Evolutionary conservation across 1,139 yeast species (phyloP).

Genomic region (Hansenula sp.): DNA sequence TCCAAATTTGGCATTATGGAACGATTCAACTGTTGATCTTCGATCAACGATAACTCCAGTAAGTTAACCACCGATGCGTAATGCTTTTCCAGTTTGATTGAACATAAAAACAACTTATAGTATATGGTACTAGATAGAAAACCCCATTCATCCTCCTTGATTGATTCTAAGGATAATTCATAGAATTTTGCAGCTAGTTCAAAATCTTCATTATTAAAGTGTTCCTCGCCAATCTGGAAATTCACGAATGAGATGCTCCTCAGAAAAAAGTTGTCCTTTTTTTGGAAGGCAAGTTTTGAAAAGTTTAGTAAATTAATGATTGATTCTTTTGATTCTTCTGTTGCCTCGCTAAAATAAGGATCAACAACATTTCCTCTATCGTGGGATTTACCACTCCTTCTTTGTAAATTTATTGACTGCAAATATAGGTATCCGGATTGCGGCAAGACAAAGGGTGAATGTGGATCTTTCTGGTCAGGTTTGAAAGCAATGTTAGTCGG

Average conservation of each 20-base stretch:
- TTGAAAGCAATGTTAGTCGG: slow-evolving; percentile 33
- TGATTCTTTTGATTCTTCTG: slow-evolving; percentile 20
- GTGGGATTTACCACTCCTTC: slow-evolving; percentile 16
- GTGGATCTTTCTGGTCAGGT: slow-evolving; percentile 21
- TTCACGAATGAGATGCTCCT: slow-evolving; percentile 39
- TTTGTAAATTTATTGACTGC: slow-evolving; percentile 33
- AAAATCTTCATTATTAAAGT: slow-evolving; percentile 28
- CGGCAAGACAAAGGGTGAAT: slow-evolving; percentile 34
- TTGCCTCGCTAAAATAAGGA: slow-evolving; percentile 15
- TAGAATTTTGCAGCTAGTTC: slow-evolving; percentile 40
- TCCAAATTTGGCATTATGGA: background rate
- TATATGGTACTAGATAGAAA: slow-evolving; percentile 24
- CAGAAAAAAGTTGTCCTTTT: slow-evolving; percentile 28
- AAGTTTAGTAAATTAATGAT: slow-evolving; percentile 32
- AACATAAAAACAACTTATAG: slow-evolving; percentile 30
- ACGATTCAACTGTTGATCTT: slow-evolving; percentile 11
- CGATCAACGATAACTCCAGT: slow-evolving; percentile 20
- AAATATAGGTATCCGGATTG: slow-evolving; percentile 43
- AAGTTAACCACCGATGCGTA: slow-evolving; percentile 27
- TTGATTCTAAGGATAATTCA: slow-evolving; percentile 29
- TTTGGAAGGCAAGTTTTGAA: slow-evolving; percentile 31
- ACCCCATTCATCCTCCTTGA: slow-evolving; percentile 31
- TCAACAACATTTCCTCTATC: slow-evolving; percentile 19
- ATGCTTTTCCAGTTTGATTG: slow-evolving; percentile 24
- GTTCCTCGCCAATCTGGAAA: slow-evolving; percentile 48